Base-by-base conservation (phyloP, 192 early-diverging fungal genomes). In the Podila epigama region DNA sequence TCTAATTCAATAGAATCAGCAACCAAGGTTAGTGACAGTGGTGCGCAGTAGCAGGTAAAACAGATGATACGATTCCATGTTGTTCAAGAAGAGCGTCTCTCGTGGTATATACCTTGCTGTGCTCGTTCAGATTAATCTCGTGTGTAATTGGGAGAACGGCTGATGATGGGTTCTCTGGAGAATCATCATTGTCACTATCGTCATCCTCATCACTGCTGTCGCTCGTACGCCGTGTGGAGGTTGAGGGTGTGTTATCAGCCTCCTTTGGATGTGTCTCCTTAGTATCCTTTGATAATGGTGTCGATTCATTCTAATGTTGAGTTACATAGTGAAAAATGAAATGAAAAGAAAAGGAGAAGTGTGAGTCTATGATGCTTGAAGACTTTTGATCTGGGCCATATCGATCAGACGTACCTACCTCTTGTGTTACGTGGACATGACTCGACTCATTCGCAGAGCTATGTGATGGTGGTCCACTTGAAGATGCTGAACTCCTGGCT, bases 71-170 rank as follows among this genome's bases (percentile, higher is more conserved):
- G 10, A 10, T 39, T 41, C 0, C 40, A 20, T 5, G 29, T 7
- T 33, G 20, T 13, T n/a, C 7, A 9, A 18, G 2, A 5, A 4
- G 18, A 5, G 11, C n/a, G 63, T 31, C 12, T 58, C 32, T 18
- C 35, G 20, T 4, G 16, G 20, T n/a, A 25, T 16, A 3, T 75
- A 91, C 90, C 70, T 85, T 87, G 57, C 62, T 66, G 66, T 94
- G 92, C 64, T 91, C 91, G 42, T 82, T 80, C 16, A 94, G 66
- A 35, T 66, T 79, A 18, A 92, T 88, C 60, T 91, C 86, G 66
- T 91, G 89, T 1, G 91, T 85, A 51, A 92, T 86, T 11, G 92
- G 92, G 35, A 91, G 61, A 8, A 70, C 60, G 31, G 60, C 56
- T 16, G 80, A 78, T 5, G 69, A 73, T 27, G 50, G 70, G 5